Base-by-base conservation (phyloP, 148 eudicot genomes). In the Camellia granthamiana region DNA sequence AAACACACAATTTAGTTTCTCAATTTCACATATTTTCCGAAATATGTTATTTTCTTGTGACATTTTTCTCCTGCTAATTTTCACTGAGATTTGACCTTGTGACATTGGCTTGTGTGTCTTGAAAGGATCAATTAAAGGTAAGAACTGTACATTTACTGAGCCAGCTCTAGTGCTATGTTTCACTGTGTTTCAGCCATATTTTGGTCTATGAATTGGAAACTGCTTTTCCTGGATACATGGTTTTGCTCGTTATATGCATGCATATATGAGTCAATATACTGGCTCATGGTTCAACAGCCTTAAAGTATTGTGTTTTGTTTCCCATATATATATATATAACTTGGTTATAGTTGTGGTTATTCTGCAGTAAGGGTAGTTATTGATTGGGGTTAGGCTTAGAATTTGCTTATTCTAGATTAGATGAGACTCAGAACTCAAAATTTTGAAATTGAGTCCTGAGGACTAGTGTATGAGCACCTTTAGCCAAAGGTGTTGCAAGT, bases 191-290 rank as follows among this genome's bases (percentile, higher is more conserved):
- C 49, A 14, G 49, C 65, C 16, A 69, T 43, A 58, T 14, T 58
- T 41, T 74, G 77, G 64, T 58, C 65, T 7, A 38, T 74, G 49
- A 56, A 30, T 15, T 74, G 61, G 65, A 74, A 74, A 56, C 58
- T 14, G 16, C 19, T 56, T 38, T 7, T 69, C 38, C 13, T 9
- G 69, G 69, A 15, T 69, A 43, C 15, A 3, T 52, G 6, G 19
- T 52, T 49, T 52, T 72, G 41, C 76, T 73, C 51, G 49, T 44
- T 16, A 18, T 10, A 42, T 43, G 52, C 46, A 68, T 42, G 1
- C 14, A 30, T 30, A 21, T 21, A 67, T 41, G 16, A 54, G 56
- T 38, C 6, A 13, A 51, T 19, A 13, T 8, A 51, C 43, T 52
- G 0, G 38, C 52, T 51, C n/a, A 54, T 73, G 44, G 43, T 10